Base-by-base conservation (phyloP, 352 stramenopile species). In the Phytophthora hibernalis region DNA sequence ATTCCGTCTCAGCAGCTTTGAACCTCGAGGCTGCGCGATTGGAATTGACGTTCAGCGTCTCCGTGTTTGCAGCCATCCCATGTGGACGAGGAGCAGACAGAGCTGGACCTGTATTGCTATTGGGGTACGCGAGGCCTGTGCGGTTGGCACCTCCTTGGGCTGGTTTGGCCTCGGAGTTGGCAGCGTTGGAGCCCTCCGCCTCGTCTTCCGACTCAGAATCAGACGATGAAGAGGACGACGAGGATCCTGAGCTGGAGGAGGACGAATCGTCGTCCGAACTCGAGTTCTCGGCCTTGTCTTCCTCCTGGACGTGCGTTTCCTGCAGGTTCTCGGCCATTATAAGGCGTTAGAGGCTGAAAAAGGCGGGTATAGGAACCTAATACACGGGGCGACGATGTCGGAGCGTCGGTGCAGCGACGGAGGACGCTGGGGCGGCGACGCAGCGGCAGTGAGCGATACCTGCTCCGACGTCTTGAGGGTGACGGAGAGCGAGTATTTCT, bases 181-280 rank as follows among this genome's bases (percentile, higher is more conserved):
- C 33, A 4, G 52, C 48, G 42, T 61, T 53, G 26, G 40, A 43
- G 13, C 72, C 66, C 35, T 69, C 62, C 11, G 57, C 37, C 42
- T 70, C 75, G 24, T 72, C 67, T 24, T 92, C 84, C 30, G 85
- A 91, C 31, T 95, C 88, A 13, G 86, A 95, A 61, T 96, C 88
- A 15, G 85, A 94, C 28, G 84, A 93, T 2, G 83, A 84, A 15
- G 83, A 91, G 2, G 79, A 89, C 7, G 85, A 94, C 16, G 85
- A 93, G 30, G 86, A 88, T 10, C 71, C 85, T 0, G 86, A 93
- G 24, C 84, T 93, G 10, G 83, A 91, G 28, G 85, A 94, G 18
- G 82, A 92, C 53, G 87, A 85, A 47, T 89, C 80, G 63, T 90
- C 82, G 65, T 91, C 86, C 22, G 84, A 92, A 70, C 77, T 91